These are phyloP conservation scores for Simmondsia chinensis DNA, from an alignment of 148 eudicot species.

Conservation along the genomic window DNA sequence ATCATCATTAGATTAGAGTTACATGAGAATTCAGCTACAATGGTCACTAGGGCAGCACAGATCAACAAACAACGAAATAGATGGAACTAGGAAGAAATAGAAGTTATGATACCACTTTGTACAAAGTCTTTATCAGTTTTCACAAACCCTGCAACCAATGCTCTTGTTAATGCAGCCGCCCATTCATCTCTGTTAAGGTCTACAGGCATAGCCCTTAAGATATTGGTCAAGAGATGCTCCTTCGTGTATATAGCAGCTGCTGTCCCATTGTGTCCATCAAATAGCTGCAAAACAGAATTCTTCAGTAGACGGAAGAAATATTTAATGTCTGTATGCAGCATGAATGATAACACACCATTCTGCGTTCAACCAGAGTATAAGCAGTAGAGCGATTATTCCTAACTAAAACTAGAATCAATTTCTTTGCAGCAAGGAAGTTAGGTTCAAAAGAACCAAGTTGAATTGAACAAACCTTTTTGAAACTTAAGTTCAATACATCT, in stretches of 20 bases:
- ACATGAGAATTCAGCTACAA: no score
- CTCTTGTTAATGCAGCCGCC: constrained; percentile 80
- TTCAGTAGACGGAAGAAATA: no score
- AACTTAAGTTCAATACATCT: no score
- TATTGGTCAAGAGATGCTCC: constrained; percentile 71
- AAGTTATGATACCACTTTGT: constrained; percentile 42
- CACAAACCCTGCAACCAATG: constrained; percentile 93
- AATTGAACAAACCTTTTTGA: no score
- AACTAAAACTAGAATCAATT: no score
- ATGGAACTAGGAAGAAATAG: not conserved
- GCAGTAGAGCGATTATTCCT: no score
- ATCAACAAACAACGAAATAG: constrained; percentile 2
- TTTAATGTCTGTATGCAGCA: no score
- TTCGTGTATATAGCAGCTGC: constrained; percentile 87
- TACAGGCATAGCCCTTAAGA: constrained; percentile 68
- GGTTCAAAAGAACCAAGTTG: no score
- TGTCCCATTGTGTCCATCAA: constrained; percentile 95
- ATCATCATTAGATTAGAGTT: no score
- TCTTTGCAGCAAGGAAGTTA: no score
- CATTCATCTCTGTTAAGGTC: constrained; percentile 87
- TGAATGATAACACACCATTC: no score
- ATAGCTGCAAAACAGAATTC: constrained; percentile 41
- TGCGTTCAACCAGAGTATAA: no score
- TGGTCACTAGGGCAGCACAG: not conserved
- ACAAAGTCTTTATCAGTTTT: constrained; percentile 94